These are phyloP conservation scores for Argentina anserina DNA, from an alignment of 306 rosid species.

Conservation along the genomic window DNA sequence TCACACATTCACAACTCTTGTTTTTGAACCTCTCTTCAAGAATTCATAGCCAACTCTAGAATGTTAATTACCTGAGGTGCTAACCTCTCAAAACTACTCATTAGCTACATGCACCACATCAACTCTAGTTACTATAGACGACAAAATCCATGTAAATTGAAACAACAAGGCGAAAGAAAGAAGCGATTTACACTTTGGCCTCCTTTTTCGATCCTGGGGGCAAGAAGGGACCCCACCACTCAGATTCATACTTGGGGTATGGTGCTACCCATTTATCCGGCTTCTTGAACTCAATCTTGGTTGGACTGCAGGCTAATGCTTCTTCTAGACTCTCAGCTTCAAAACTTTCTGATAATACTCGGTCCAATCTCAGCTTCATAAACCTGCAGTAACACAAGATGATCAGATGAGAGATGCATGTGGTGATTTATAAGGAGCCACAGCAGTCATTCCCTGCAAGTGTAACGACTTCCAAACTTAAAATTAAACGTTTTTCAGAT, in stretches of 20 bases:
- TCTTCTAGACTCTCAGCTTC: slow-evolving; percentile 71
- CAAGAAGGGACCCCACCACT: slow-evolving; percentile 87
- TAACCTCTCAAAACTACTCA: slow-evolving; percentile 12
- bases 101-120: slow-evolving; percentile 17
- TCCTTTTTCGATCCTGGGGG: slow-evolving; percentile 56
- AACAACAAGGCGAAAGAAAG: slow-evolving; percentile 5
- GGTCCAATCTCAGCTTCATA: slow-evolving; percentile 96
- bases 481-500: neutral
- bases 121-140: neutral
- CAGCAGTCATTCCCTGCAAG: neutral
- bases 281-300: slow-evolving; percentile 67
- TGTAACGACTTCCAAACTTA: neutral
- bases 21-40: neutral
- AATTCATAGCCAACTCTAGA: slow-evolving; percentile 7
- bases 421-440: neutral
- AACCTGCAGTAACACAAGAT: slow-evolving; percentile 53
- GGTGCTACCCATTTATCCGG: slow-evolving; percentile 97
- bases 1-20: neutral
- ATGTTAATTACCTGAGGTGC: neutral
- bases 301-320: slow-evolving; percentile 81
- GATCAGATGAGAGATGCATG: slow-evolving; percentile 2
- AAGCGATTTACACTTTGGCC: slow-evolving; percentile 45
- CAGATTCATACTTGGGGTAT: slow-evolving; percentile 78
- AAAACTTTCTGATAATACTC: slow-evolving; percentile 74
- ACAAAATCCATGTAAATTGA: slow-evolving; percentile 19